Conservation (phyloP, 805 yeast species). For the Schizosaccharomyces octosporus region DNA sequence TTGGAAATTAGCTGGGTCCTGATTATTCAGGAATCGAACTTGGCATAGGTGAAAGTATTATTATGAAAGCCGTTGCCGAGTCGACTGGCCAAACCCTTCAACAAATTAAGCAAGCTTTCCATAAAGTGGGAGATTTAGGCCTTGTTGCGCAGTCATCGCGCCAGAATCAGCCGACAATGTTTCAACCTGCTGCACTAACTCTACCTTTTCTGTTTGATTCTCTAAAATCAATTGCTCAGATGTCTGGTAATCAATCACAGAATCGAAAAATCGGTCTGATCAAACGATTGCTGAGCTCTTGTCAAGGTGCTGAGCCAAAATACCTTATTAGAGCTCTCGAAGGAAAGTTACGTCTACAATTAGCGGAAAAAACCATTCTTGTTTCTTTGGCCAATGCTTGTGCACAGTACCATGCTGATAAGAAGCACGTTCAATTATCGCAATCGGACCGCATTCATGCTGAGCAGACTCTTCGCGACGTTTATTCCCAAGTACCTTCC, state of each 20-base stretch:
- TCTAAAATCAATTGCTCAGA: constrained; percentile 49
- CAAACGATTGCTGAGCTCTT: constrained; percentile 62
- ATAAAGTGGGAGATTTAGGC: constrained; percentile 73
- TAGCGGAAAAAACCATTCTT: constrained; percentile 81
- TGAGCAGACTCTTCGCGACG: constrained; percentile 60
- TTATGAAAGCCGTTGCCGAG: constrained; percentile 71
- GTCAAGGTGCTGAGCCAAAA: constrained; percentile 71
- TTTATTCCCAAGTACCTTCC: constrained; percentile 74
- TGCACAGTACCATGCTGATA: constrained; percentile 28
- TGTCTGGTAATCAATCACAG: constrained; percentile 67
- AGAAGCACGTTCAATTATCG: constrained; percentile 7
- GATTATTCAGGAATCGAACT: constrained; percentile 87
- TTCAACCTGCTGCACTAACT: constrained; percentile 63
- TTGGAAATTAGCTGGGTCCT: constrained; percentile 44
- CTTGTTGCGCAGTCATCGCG: constrained; percentile 65
- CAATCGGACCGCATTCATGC: constrained; percentile 29
- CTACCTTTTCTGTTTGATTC: constrained; percentile 48
- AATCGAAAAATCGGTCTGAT: constrained; percentile 51
- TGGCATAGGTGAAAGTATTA: constrained; percentile 75
- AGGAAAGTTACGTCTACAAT: constrained; percentile 75
- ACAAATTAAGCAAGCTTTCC: constrained; percentile 50
- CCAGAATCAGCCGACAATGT: constrained; percentile 73
- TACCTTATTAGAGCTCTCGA: constrained; percentile 73
- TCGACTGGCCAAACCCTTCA: constrained; percentile 61
- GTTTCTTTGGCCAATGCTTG: constrained; percentile 68